Percentiles rank a stretch among this genome's conserved stretches.
Conservation (phyloP, 768 basidiomycete species). For the Cyclocybe cylindracea region DNA sequence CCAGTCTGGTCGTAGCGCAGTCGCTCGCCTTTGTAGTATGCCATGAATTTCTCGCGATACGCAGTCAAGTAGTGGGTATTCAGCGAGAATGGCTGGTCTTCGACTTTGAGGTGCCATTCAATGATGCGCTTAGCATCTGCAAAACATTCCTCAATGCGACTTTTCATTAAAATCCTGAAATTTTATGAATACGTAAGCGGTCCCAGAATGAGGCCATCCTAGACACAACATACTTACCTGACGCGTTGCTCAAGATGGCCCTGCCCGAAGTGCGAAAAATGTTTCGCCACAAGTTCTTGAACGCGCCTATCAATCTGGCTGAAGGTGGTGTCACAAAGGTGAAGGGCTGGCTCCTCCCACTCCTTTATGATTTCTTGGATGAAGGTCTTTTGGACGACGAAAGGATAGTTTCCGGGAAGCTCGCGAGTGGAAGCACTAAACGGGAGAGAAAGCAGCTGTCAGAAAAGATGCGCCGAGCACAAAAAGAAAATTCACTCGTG, state of each 20-base stretch:
- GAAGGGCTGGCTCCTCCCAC: slow-evolving; percentile 52
- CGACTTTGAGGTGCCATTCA: slow-evolving; percentile 50
- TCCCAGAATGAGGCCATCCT: neutral
- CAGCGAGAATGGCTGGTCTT: slow-evolving; percentile 49
- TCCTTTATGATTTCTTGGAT: slow-evolving; percentile 44
- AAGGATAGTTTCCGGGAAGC: slow-evolving; percentile 67
- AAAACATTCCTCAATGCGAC: slow-evolving; percentile 48
- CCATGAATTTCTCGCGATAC: slow-evolving; percentile 42
- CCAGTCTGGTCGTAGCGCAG: slow-evolving; percentile 27
- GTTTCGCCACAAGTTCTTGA: too few species aligned
- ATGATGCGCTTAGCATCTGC: slow-evolving; percentile 40
- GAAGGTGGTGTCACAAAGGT: slow-evolving; percentile 44
- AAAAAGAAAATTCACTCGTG: slow-evolving; percentile 37
- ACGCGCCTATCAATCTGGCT: too few species aligned
- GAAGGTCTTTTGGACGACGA: slow-evolving; percentile 53
- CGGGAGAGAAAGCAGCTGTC: neutral
- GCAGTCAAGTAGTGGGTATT: slow-evolving; percentile 53
- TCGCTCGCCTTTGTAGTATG: slow-evolving; percentile 45
- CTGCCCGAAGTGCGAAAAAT: too few species aligned
- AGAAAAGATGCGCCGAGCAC: neutral
- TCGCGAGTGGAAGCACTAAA: slow-evolving; percentile 69
- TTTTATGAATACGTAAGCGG: neutral
- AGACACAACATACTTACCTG: slow-evolving; percentile 19
- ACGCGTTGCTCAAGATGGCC: slow-evolving; percentile 47
- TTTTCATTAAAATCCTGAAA: slow-evolving; percentile 34